These are phyloP conservation scores for Tetraselmis chui DNA, from an alignment of 139 green algal species.

Conservation along the genomic window DNA sequence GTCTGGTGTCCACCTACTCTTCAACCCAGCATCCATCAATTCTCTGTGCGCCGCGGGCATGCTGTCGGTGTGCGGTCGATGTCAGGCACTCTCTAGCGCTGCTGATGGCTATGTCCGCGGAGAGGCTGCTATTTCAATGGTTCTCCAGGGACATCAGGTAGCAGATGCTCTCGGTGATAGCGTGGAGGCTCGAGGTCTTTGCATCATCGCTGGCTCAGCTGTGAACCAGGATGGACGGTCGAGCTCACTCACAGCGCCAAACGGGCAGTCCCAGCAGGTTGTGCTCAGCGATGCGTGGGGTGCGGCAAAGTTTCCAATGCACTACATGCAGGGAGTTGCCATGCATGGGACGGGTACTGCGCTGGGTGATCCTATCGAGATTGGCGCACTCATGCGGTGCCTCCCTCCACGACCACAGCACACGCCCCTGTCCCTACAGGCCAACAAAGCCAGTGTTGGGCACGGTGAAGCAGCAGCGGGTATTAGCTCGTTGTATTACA, in stretches of 20 bases:
- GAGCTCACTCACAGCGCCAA: constrained; percentile 26
- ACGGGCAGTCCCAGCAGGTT: constrained; percentile 26
- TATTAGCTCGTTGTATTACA: constrained; percentile 45
- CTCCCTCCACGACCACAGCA: constrained; percentile 16
- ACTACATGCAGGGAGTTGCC: not conserved
- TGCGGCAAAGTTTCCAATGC: not conserved
- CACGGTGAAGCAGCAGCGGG: constrained; percentile 49
- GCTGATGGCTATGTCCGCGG: constrained; percentile 16
- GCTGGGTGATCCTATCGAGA: constrained; percentile 33
- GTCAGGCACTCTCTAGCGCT: constrained; percentile 12
- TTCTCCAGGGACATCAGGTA: not conserved
- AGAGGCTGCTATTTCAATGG: constrained; percentile 8
- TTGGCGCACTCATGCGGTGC: constrained; percentile 13
- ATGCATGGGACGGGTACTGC: constrained; percentile 32
- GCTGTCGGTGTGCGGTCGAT: constrained; percentile 5
- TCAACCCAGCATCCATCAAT: not conserved
- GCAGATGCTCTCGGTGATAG: not conserved
- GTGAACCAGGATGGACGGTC: constrained; percentile 36
- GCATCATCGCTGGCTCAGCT: constrained; percentile 10
- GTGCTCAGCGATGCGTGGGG: constrained; percentile 13
- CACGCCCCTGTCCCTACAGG: constrained; percentile 35
- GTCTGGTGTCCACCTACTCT: not conserved
- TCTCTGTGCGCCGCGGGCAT: not conserved
- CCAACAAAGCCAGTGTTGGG: constrained; percentile 50
- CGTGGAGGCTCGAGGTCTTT: not conserved